A percentile compares a stretch with the other conserved stretches of the same genome.
Evolutionary conservation across 345 rosid genomes (phyloP).

Genomic region (Citrus cavaleriei): DNA sequence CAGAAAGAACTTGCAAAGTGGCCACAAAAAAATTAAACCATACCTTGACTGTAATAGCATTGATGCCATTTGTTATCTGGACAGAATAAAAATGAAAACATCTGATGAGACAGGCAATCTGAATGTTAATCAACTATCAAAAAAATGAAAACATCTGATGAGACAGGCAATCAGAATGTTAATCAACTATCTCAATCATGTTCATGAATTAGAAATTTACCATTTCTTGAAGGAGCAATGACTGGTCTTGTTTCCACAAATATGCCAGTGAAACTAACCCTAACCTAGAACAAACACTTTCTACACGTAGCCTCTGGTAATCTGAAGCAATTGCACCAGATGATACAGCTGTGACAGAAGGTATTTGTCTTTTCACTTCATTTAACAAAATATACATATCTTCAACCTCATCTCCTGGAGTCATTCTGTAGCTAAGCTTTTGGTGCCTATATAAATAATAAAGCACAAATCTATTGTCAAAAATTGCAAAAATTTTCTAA

Average conservation of each 20-base stretch:
- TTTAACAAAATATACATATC: slow-evolving; percentile 78
- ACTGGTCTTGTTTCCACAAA: slow-evolving; percentile 98
- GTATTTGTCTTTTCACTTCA: slow-evolving; percentile 85
- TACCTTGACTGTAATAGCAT: slow-evolving; percentile 89
- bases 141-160: slow-evolving; percentile 10
- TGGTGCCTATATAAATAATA: slow-evolving; percentile 47
- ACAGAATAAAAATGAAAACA: slow-evolving; percentile 13
- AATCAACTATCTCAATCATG: slow-evolving; percentile 7
- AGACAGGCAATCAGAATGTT: slow-evolving; percentile 10
- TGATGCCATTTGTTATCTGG: slow-evolving; percentile 66
- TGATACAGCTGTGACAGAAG: slow-evolving; percentile 71
- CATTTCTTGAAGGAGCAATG: slow-evolving; percentile 92
- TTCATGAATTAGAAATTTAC: slow-evolving; percentile 39
- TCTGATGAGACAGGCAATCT: slow-evolving; percentile 12
- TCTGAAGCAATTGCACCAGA: slow-evolving; percentile 99
- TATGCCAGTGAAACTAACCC: slow-evolving; percentile 96
- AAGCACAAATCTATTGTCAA: neutral
- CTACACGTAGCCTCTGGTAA: slow-evolving; percentile 91
- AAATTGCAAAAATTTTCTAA: neutral
- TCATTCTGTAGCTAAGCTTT: slow-evolving; percentile 63
- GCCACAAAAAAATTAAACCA: neutral
- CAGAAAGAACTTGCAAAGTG: neutral
- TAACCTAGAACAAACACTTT: slow-evolving; percentile 95
- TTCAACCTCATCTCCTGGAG: slow-evolving; percentile 89
- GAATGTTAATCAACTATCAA: slow-evolving; percentile 1